Percentiles rank a stretch among this genome's conserved stretches.
These are phyloP conservation scores for Penicillium fimorum DNA, from an alignment of 495 filamentous ascomycete species.

Conservation along the genomic window DNA sequence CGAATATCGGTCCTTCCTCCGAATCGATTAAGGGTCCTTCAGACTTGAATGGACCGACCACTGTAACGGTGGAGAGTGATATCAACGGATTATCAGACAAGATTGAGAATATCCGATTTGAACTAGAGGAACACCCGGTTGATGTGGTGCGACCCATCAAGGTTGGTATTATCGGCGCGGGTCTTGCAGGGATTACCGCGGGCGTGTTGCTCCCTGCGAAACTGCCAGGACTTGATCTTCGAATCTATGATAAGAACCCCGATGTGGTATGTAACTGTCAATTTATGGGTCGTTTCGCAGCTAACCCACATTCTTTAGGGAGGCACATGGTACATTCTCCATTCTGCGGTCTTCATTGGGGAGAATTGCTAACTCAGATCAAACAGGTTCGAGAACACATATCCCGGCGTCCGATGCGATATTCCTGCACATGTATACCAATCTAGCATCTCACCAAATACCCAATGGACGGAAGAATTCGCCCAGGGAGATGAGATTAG, in stretches of 20 bases:
- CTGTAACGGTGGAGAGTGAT: constrained; percentile 17
- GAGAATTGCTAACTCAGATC: background rate
- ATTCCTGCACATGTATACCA: constrained; percentile 73
- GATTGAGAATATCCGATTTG: constrained; percentile 18
- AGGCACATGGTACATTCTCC: constrained; percentile 45
- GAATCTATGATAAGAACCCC: constrained; percentile 56
- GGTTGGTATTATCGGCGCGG: constrained; percentile 55
- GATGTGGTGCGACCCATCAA: constrained; percentile 43
- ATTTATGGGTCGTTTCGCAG: background rate
- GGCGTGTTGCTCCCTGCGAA: constrained; percentile 51
- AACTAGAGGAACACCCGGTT: constrained; percentile 43
- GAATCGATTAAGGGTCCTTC: constrained; percentile 17
- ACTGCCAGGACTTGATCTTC: constrained; percentile 50
- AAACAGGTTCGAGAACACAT: constrained; percentile 52
- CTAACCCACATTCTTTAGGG: constrained; percentile 29
- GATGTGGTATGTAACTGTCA: constrained; percentile 43
- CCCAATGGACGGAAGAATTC: constrained; percentile 64
- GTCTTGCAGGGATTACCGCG: constrained; percentile 49
- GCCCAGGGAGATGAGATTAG: constrained; percentile 63
- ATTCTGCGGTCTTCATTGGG: background rate
- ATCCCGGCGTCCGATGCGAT: constrained; percentile 61
- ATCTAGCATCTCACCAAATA: constrained; percentile 62
- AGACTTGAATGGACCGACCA: constrained; percentile 6
- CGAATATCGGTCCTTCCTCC: constrained; percentile 8
- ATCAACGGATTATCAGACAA: constrained; percentile 3